Base-by-base conservation (phyloP, 805 yeast genomes). In the Candida endomychidarum region DNA sequence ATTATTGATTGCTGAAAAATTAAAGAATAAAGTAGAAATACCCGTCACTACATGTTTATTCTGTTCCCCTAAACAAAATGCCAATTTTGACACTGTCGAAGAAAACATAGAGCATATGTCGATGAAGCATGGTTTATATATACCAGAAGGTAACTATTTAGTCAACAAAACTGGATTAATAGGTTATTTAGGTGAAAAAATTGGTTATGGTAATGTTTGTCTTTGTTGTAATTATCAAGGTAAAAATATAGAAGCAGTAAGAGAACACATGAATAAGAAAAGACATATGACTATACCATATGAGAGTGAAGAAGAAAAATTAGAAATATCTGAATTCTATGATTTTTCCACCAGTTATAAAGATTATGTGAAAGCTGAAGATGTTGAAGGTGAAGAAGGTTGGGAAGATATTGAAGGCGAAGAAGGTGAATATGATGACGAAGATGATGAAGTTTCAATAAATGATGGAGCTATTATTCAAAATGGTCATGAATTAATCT, bases 211-310 rank as follows among this genome's bases (percentile, higher is more conserved):
- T 27, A 82, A 86, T 50, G 77, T 83, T 48, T 93, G 99, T 59
- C 62, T 91, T 34, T 76, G 79, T 39, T 93, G 99, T 60, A 70
- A 72, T 22, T 93, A 81, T 57, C 84, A 86, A 60, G 98, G 98
- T n/a, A 76, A 78, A 46, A 78, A 80, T 39, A 57, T 91, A 21
- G 95, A 86, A 54, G 85, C 96, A 45, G 89, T 86, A 8, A 81
- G 96, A 50, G 93, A 87, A 30, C 99, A 93, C 61, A 83, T 88
- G 85, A 52, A 72, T 4, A 75, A 84, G 7, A 93, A 93, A 61
- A 80, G 88, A 42, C 99, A 93, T 61, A 84, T 91, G 67, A 77
- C 80, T 55, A 74, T 93, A 45, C 97, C 98, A 0, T 93, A 85
- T 61, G 98, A 93, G 53, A 63, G 79, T 0, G 83, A 79, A 39